These are phyloP conservation scores for Colletotrichum somersetense DNA, from an alignment of 2,329 filamentous ascomycete genomes.

Conservation along the genomic window DNA sequence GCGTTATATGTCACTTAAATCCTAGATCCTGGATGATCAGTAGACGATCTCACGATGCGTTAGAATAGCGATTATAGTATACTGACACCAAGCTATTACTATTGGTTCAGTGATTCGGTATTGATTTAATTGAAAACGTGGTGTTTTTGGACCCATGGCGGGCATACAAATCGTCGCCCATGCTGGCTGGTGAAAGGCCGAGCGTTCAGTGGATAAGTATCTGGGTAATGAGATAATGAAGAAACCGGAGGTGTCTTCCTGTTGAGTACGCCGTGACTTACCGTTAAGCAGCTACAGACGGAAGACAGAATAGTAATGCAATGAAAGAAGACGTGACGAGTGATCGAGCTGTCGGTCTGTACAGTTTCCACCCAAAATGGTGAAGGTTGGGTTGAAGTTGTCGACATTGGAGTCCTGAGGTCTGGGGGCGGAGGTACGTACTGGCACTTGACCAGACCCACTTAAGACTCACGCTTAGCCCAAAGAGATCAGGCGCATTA, in stretches of 20 bases:
- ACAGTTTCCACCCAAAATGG: neutral
- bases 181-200: too few relatives aligned
- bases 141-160: too few relatives aligned
- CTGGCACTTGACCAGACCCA: neutral
- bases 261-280: neutral
- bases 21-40: conserved; percentile 14
- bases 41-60: conserved; percentile 20
- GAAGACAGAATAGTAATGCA: too few relatives aligned
- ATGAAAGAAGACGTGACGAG: neutral
- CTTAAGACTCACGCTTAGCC: conserved; percentile 19
- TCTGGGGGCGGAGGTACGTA: conserved; percentile 16
- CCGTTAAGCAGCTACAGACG: neutral
- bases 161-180: too few relatives aligned
- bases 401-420: neutral
- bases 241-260: too few relatives aligned
- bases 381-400: neutral
- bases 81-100: neutral
- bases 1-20: neutral
- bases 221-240: neutral
- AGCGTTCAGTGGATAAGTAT: too few relatives aligned
- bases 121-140: neutral
- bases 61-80: neutral
- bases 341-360: neutral
- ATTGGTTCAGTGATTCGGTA: neutral
- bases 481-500: conserved; percentile 29